Percentiles rank a stretch among this genome's conserved stretches.
Conservation (phyloP, 2,329 filamentous ascomycete species). For the Beauveria bassiana region DNA sequence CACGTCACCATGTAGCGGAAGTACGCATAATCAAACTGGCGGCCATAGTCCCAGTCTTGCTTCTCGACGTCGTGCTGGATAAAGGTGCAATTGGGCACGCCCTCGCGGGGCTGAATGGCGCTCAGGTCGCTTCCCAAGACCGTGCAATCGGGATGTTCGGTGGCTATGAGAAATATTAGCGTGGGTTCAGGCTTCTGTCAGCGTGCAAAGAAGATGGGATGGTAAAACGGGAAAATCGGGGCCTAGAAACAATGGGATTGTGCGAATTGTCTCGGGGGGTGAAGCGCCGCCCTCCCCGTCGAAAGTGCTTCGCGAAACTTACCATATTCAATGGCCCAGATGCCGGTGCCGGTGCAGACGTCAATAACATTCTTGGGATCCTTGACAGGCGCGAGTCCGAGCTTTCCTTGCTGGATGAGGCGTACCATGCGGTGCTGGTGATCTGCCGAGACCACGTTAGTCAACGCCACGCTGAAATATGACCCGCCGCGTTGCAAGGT, state of each 20-base stretch:
- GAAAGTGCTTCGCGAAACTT: background rate
- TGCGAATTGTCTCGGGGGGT: background rate
- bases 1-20: conserved; percentile 42
- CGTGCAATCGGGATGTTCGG: conserved; percentile 5
- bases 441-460: conserved; percentile 19
- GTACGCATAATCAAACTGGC: conserved; percentile 47
- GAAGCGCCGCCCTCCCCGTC: too few relatives aligned
- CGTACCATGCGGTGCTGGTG: conserved; percentile 27
- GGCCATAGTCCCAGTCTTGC: conserved; percentile 6
- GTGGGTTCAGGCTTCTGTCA: background rate
- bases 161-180: background rate
- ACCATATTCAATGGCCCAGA: conserved; percentile 45
- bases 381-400: conserved; percentile 37
- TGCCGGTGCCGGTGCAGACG: conserved; percentile 43
- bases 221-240: background rate
- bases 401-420: conserved; percentile 32
- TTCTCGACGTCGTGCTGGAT: conserved; percentile 9
- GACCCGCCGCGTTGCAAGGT: background rate
- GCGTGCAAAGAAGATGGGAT: background rate
- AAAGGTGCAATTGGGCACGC: conserved; percentile 6
- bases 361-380: conserved; percentile 37
- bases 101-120: conserved; percentile 33
- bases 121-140: conserved; percentile 24
- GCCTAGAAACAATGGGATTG: background rate
- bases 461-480: background rate